Evolutionary conservation across 805 yeast genomes (phyloP).

Genomic region (Ogataea paraovalis): DNA sequence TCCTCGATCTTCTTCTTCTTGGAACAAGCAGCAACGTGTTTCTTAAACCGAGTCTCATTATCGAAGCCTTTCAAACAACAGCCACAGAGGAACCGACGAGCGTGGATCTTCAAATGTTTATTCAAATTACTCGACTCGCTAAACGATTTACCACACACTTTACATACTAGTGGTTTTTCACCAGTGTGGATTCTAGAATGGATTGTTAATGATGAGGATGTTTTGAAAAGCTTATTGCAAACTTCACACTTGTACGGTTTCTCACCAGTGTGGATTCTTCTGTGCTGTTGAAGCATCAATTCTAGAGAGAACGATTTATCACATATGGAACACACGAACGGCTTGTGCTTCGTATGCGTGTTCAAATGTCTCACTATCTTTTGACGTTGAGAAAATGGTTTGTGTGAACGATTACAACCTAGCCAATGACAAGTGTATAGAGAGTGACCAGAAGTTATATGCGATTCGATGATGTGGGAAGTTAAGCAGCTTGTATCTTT

Average conservation of each 20-base stretch:
- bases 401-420: conserved; percentile 62
- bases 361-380: conserved; percentile 83
- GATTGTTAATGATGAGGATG: conserved; percentile 76
- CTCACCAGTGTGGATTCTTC: conserved; percentile 84
- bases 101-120: conserved; percentile 82
- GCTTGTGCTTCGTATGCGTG: conserved; percentile 82
- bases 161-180: conserved; percentile 79
- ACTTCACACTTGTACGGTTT: conserved; percentile 71
- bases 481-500: conserved; percentile 58
- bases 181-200: conserved; percentile 89
- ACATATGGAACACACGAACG: conserved; percentile 70
- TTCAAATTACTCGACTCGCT: conserved; percentile 86
- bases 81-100: conserved; percentile 47
- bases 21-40: conserved; percentile 33
- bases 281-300: conserved; percentile 73
- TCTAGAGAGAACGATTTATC: conserved; percentile 71
- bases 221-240: conserved; percentile 79
- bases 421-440: conserved; percentile 73
- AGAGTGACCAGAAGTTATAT: conserved; percentile 71
- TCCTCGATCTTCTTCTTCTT: conserved; percentile 5
- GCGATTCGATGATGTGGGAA: conserved; percentile 62
- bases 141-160: conserved; percentile 76
- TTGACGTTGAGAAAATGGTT: conserved; percentile 75
- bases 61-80: conserved; percentile 52
- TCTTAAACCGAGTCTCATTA: conserved; percentile 36